Base-by-base conservation (phyloP, 345 rosid genomes). In the Eucalyptus microcorys region DNA sequence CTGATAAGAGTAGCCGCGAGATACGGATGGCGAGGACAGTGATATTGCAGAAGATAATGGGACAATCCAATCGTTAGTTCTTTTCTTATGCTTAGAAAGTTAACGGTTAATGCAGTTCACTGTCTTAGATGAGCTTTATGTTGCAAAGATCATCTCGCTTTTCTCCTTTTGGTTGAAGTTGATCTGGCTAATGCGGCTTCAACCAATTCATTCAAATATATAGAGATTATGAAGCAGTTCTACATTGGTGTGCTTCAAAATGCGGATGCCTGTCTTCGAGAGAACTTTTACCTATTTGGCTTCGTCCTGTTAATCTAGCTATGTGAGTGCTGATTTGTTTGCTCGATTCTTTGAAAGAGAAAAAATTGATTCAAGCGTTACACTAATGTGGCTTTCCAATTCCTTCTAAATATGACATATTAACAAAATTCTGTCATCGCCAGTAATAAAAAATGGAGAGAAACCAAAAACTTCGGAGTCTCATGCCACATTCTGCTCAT, bases 11-110 rank as follows among this genome's bases (percentile, higher is more conserved):
- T 87, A 94, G 96, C 91, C 86, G 90, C 14, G 94, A 94, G 90
- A 92, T 96, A 86, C 93, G 91, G 59, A 92, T 43, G 93, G 98
- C 97, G 2, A 95, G 99, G 93, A 93, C 95, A 0, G 92, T 95
- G 90, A 93, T 98, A 87, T 88, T 93, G 89, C 96, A 93, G 90
- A 95, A 90, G 91, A 94, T 97, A 26, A 92, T 95, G 57, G 89
- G 89, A 32, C 88, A 91, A n/a, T 93, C 95, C 86, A 88, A 55
- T 87, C 10, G 61, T 61, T 66, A 86, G 22, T 71, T 34, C 81
- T 71, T 34, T 71, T 71, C 43, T 34, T 1, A 71, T 71, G 81
- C 81, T 71, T 71, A 71, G 13, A 71, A 34, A 71, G 21, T 34
- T 34, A 34, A 71, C 26, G 24, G 81, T 71, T 71, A 17, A 71